Base-by-base conservation (phyloP, 768 basidiomycete species). In the Kwoniella mangroviensis region DNA sequence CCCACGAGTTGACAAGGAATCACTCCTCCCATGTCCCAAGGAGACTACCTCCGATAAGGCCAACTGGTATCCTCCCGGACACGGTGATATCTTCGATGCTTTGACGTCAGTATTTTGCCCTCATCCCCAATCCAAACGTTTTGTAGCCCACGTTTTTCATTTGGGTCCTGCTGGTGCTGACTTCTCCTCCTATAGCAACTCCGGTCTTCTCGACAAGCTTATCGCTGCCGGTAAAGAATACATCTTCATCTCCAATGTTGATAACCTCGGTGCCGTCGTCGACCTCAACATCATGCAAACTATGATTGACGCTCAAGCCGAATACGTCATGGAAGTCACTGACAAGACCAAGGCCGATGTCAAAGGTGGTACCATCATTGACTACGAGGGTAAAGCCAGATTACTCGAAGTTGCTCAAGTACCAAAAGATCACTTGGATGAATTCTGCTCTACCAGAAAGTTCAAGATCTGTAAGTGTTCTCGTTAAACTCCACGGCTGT, bases 231-330 rank as follows among this genome's bases (percentile, higher is more conserved):
- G 95, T 84, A 97, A 96, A 84, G 93, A 98, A 85, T 98, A 96
- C 85, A 88, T 97, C 76, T 98, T 97, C 81, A 92, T 94, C 64
- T 96, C 94, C 84, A 98, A 98, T 87, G 94, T 94, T 57, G 95
- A 97, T 85, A 97, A 97, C 84, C 84, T 98, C 81, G 94, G 94
- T 81, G 95, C 94, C 72, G 90, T 91, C 72, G 92, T 92, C 78
- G 92, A 93, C 84, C 88, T 90, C 81, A 88, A 87, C 74, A 95
- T 96, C 79, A 85, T 93, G 67, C 82, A 85, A 75, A 90, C 94
- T 82, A 94, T 96, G 91, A 87, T 92, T 74, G 88, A 92, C 78
- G 87, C 88, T 12, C 84, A 89, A 71, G 88, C 91, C 34, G 94
- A 96, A 83, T 94, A 94, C 85, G 84, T 94, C 82, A 94, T 94